Evolutionary conservation across 2,329 filamentous ascomycete genomes (phyloP), one percentile per base, ranked within the genome.

Genomic region (Pseudogymnoascus sp.): DNA sequence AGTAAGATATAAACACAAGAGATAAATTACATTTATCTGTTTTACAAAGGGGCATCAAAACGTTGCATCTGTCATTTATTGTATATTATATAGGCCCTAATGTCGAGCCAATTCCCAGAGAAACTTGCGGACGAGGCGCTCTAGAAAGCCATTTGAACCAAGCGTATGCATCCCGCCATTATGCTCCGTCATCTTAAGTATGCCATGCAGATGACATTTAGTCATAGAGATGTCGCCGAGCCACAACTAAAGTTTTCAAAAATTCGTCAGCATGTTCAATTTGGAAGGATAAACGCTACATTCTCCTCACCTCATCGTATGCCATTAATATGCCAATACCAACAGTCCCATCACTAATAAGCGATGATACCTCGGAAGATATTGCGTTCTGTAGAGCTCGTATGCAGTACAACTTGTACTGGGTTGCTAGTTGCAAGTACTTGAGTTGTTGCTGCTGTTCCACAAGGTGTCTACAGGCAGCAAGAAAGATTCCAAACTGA

Each of bases 181-280:
- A 19, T 65, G 61, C 62, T 66, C 62, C 3, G 63, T 64, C 65
- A 66, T 64, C 42, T 60, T 65, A 19, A 65, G 8, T 11, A 64
- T 61, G 4, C 65, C 65, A 29, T 50, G 8, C 14, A 66, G n/a
- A 47, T 66, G 65, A 19, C 29, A 37, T n/a, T 21, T 62, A 29
- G 59, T 42, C 40, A 61, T 64, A 14, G n/a, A 35, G 29, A 62
- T 29, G 50, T 66, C 64, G 19, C 64, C 44, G 24, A 50, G 24
- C 44, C 44, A 16, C 24, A 50, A 29, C 44, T 50, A 29, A 7
- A 16, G 42, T 47, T 50, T 47, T 50, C 14, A 26, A 4, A 16
- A 24, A n/a, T 6, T 24, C 42, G 44, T 50, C 24, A 50, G 44
- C 14, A 11, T 24, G 4, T 29, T 50, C 14, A 29, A 29, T 2